Percentiles rank a stretch among this genome's conserved stretches.
phyloP scores from a whole-genome alignment of 2,329 filamentous ascomycete genomes.

The Fusarium newnesense region DNA sequence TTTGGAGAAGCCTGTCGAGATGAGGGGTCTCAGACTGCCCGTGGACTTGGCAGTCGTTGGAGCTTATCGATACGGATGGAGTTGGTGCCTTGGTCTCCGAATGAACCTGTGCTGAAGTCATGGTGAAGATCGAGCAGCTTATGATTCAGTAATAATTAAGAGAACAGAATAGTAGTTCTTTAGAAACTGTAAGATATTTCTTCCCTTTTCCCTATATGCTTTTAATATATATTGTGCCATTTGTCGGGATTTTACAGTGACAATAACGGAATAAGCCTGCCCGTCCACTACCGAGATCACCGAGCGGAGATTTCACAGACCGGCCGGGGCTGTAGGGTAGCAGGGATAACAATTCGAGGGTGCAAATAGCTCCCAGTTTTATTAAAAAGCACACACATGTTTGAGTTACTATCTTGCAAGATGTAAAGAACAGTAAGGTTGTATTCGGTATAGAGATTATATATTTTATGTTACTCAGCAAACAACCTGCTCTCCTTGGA shows the following conservation, averaged over 20 bases:
- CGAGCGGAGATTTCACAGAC: background rate
- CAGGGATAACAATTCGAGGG: too few species aligned
- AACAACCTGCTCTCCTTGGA: background rate
- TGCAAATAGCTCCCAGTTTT: background rate
- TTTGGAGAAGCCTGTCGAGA: slow-evolving; percentile 21
- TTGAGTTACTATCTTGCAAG: background rate
- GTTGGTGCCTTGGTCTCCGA: background rate
- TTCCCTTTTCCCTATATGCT: background rate
- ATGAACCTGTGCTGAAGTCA: background rate
- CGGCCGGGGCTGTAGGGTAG: background rate
- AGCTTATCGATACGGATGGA: background rate
- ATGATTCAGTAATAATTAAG: background rate
- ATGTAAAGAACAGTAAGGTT: fast-evolving
- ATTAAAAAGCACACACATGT: background rate
- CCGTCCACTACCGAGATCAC: background rate
- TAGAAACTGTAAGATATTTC: fast-evolving
- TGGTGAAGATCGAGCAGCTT: background rate
- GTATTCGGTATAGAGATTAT: fast-evolving
- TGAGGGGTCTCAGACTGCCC: slow-evolving; percentile 16
- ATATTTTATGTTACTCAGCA: too few species aligned
- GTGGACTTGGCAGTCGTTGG: slow-evolving; percentile 8
- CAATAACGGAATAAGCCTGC: background rate
- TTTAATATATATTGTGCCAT: background rate
- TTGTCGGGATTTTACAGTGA: background rate
- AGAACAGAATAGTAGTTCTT: background rate